These are phyloP conservation scores for Parietichytrium sp. DNA, from an alignment of 108 stramenopile genomes.

Conservation along the genomic window DNA sequence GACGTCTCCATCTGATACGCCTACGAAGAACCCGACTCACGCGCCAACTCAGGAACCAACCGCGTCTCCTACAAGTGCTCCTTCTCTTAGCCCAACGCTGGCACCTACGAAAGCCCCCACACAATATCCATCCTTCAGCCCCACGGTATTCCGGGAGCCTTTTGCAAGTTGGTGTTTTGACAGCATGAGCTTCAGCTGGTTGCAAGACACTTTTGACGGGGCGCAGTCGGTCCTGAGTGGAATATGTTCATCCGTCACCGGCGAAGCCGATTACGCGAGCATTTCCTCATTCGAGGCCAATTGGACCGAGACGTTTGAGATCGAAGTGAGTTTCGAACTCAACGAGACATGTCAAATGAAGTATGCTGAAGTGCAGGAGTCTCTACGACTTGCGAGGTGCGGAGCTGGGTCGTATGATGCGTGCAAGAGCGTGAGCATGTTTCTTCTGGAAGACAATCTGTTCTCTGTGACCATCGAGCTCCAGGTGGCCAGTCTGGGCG, in stretches of 20 bases:
- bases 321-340: background rate
- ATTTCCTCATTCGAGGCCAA: background rate
- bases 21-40: background rate
- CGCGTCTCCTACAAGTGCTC: background rate
- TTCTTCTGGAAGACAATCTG: background rate
- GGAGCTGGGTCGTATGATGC: background rate
- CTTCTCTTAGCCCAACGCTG: background rate
- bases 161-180: background rate
- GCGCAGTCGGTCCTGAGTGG: background rate
- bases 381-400: background rate
- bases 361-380: background rate
- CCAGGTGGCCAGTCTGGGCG: background rate
- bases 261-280: conserved; percentile 9
- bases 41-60: background rate
- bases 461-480: background rate
- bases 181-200: background rate
- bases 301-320: conserved; percentile 4
- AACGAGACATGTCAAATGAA: too few relatives aligned
- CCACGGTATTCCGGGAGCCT: conserved; percentile 12
- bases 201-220: background rate
- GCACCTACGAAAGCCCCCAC: conserved; percentile 37
- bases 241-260: background rate
- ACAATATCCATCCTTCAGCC: background rate
- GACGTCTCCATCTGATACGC: background rate
- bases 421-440: background rate